Conservation (phyloP, 176 grass and related monocot genomes). For the Cenchrus purpureus region DNA sequence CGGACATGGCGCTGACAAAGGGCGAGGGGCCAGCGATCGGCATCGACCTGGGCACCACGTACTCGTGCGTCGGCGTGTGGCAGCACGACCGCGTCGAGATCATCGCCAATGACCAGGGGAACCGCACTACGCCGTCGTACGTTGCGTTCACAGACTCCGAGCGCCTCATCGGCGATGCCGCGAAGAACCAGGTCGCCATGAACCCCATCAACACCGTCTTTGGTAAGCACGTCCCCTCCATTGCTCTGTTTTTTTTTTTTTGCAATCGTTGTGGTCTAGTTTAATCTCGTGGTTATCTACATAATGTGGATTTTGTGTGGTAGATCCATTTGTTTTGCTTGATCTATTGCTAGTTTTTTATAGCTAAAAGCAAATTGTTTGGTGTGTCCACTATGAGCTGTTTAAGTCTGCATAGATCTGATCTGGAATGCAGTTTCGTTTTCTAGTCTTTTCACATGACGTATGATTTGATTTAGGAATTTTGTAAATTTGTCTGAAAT, state of each 20-base stretch:
- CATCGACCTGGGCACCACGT: conserved; percentile 72
- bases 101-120: conserved; percentile 84
- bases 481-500: neutral
- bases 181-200: conserved; percentile 79
- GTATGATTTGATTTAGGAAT: neutral
- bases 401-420: neutral
- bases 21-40: conserved; percentile 66
- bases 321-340: neutral
- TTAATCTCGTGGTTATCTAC: neutral
- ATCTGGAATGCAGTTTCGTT: neutral
- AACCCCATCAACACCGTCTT: conserved; percentile 87
- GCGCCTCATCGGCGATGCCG: conserved; percentile 73
- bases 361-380: neutral
- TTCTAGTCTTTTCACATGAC: neutral
- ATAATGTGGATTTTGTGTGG: neutral
- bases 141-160: conserved; percentile 75
- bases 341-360: neutral
- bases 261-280: neutral
- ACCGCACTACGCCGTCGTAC: conserved; percentile 74
- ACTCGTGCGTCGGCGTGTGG: conserved; percentile 80
- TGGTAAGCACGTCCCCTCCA: conserved; percentile 37
- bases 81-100: conserved; percentile 82
- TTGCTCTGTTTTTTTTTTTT: neutral
- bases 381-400: neutral
- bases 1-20: conserved; percentile 51